A percentile compares a stretch with the other conserved stretches of the same genome.
Conservation (phyloP, 2,329 filamentous ascomycete species). For the Fusarium miscanthi region DNA sequence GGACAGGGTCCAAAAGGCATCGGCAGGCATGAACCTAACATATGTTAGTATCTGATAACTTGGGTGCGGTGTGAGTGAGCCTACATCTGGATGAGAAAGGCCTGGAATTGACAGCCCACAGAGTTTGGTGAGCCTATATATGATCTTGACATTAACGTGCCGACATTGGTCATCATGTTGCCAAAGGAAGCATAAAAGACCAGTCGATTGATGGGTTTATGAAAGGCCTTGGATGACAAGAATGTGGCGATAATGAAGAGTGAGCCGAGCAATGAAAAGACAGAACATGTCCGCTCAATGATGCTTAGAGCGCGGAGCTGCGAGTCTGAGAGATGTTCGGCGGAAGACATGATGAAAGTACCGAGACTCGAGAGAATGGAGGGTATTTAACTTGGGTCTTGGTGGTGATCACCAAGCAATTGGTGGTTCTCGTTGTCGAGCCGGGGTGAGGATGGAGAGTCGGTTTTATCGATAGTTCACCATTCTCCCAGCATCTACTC, state of each 20-base stretch:
- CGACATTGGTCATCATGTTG: conserved; percentile 81
- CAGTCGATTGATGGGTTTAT: conserved; percentile 87
- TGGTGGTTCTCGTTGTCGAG: conserved; percentile 2
- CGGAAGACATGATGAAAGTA: conserved; percentile 29
- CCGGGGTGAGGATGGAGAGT: background rate
- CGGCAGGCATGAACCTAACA: conserved; percentile 80
- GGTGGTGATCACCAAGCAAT: background rate
- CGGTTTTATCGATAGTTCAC: conserved; percentile 10
- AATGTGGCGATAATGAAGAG: conserved; percentile 80
- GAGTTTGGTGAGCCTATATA: conserved; percentile 63
- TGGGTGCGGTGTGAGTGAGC: conserved; percentile 42
- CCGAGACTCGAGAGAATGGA: background rate
- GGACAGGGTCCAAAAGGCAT: conserved; percentile 80
- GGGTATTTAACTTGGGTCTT: background rate
- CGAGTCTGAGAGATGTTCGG: conserved; percentile 25
- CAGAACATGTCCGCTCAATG: conserved; percentile 75
- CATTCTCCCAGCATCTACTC: conserved; percentile 24
- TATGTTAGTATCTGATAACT: conserved; percentile 25
- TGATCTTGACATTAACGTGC: conserved; percentile 76
- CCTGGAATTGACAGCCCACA: conserved; percentile 77
- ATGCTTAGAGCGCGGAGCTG: conserved; percentile 67
- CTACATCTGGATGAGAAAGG: conserved; percentile 84
- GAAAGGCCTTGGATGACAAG: conserved; percentile 73
- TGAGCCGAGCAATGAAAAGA: conserved; percentile 77
- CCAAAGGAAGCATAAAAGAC: conserved; percentile 87